A percentile compares a stretch with the other conserved stretches of the same genome.
Evolutionary conservation across 441 rosid species (phyloP).

Genomic region (Arabidopsis hybrid): DNA sequence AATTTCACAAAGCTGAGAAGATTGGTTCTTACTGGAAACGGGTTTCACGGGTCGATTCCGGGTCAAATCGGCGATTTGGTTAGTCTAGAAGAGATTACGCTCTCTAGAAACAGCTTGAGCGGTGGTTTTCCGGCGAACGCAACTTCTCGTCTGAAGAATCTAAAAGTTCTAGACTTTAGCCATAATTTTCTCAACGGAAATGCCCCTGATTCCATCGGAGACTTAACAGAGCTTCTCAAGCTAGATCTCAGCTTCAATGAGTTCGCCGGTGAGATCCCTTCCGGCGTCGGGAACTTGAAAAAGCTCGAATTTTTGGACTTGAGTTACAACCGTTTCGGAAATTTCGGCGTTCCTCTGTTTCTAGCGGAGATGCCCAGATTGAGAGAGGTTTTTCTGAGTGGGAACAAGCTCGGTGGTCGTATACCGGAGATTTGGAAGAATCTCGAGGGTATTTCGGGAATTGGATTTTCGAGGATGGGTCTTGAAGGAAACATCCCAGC

Average conservation of each 20-base stretch:
- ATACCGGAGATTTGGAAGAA: slow-evolving; percentile 71
- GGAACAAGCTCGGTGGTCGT: slow-evolving; percentile 61
- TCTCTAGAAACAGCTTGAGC: slow-evolving; percentile 61
- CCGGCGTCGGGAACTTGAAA: slow-evolving; percentile 49
- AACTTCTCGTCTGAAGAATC: slow-evolving; percentile 46
- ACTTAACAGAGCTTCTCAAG: slow-evolving; percentile 59
- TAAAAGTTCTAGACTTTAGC: slow-evolving; percentile 62
- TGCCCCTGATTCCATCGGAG: slow-evolving; percentile 53
- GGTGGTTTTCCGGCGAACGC: slow-evolving; percentile 47
- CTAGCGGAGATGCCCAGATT: slow-evolving; percentile 52
- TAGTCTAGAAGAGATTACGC: slow-evolving; percentile 57
- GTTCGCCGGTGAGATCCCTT: slow-evolving; percentile 60
- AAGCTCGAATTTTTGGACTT: slow-evolving; percentile 63
- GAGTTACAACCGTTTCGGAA: slow-evolving; percentile 64
- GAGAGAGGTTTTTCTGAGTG: slow-evolving; percentile 64
- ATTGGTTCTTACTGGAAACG: slow-evolving; percentile 63
- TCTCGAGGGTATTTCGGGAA: slow-evolving; percentile 55
- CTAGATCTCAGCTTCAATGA: slow-evolving; percentile 64
- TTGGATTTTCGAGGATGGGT: slow-evolving; percentile 65
- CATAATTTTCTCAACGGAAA: slow-evolving; percentile 55
- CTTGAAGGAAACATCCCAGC: slow-evolving; percentile 60
- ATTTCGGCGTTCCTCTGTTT: slow-evolving; percentile 61
- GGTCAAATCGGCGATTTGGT: slow-evolving; percentile 48
- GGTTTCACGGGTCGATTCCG: slow-evolving; percentile 60
- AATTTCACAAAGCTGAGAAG: slow-evolving; percentile 58